Base-by-base conservation (phyloP, 192 early-diverging fungal genomes). In the Backusella mclennaniae region DNA sequence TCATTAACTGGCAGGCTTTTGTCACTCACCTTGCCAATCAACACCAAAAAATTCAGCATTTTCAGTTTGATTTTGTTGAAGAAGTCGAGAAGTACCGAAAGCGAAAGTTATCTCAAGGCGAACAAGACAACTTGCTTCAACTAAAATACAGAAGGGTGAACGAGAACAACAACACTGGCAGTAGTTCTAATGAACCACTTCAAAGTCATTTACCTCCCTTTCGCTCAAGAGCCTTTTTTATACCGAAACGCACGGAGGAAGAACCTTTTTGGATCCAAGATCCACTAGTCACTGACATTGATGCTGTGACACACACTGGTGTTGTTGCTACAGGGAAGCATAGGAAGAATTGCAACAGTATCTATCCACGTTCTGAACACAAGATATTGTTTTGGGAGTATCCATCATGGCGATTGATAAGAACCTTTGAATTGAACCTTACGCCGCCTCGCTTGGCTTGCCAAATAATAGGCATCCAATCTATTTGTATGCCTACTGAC, bases 291-390 rank as follows among this genome's bases (percentile, higher is more conserved):
- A 68, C 71, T 12, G 80, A 82, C 66, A 82, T 82, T 21, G 73
- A 82, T 35, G 29, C 52, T 17, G 44, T 70, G 4, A 81, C 80
- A 9, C 35, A 69, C 4, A 75, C 68, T 8, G 80, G 80, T 5
- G 35, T 78, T 2, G 76, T 82, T 3, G 80, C 80, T 9, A 82
- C 80, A 0, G 80, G 80, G 11, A 82, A 82, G n/a, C 80, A 82
- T 67, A 68, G 80, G 17, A 52, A 41, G 49, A 59, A 41, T 11
- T 31, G 21, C 39, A 68, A 68, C 29, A 36, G 67, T 15, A 26
- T 71, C 21, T 36, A 71, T 23, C 35, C 35, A 17, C 52, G 76
- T 1, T 77, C 76, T 21, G 76, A 82, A 35, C 80, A 82, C 70
- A 77, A 78, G 36, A 74, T 82, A 11, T 53, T 82, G 6, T 82